Base-by-base conservation (phyloP, 2,329 filamentous ascomycete genomes). In the Alternaria infectoria region DNA sequence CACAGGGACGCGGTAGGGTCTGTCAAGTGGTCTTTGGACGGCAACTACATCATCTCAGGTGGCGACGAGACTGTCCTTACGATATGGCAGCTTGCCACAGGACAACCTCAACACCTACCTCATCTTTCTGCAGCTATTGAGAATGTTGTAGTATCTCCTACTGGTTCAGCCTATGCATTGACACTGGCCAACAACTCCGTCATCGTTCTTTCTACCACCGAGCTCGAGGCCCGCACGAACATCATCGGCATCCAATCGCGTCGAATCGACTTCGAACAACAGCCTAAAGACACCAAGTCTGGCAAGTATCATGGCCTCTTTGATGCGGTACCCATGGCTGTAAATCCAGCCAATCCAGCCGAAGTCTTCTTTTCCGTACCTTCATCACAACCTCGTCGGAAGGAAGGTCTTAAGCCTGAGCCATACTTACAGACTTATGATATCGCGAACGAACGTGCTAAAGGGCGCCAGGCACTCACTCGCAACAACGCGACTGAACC, bases 21-120 rank as follows among this genome's bases (percentile, higher is more conserved):
- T 10, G 85, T 97, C 61, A 97, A 96, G 79, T 98, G 94, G 92
- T 97, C 96, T 13, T 85, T 86, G 69, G 96, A 99, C 85, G 94
- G 93, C 54, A 93, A 97, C 76, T 99, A 99, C 79, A 82, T 99
- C 62, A 90, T 99, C 56, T 98, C 96, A 60, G 96, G 96, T 75
- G 96, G 96, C 30, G 89, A 89, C 21, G 96, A 99, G 81, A 94
- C 93, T 8, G 91, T 93, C 19, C 84, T 99, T 45, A 92, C 97
- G 9, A 83, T 97, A 30, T 98, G 94, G 94, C 96, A 99, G 80
- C 84, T 97, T 61, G 92, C 96, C 69, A 97, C 95, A 0, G 90
- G 90, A 66, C 90, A 90, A 76, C 89, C 89, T 73, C 91, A 96
- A 75, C 93, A 90, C 74, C 83, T 99, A 26, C 96, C 96, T n/a